A percentile compares a stretch with the other conserved stretches of the same genome.
These are phyloP conservation scores for Leccinum arenicola DNA, from an alignment of 768 basidiomycete species.

Conservation along the genomic window DNA sequence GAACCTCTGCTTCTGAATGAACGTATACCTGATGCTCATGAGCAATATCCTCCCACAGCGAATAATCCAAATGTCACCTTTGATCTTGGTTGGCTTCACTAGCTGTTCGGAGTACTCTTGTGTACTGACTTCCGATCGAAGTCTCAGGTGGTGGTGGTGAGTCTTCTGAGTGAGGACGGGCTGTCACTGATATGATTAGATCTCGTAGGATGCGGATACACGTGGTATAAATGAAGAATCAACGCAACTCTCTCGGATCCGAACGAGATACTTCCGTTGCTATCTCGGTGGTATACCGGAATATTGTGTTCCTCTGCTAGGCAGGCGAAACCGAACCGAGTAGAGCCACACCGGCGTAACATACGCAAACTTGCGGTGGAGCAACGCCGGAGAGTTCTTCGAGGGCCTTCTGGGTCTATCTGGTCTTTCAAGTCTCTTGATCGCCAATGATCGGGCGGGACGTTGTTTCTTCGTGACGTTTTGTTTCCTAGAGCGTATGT, in stretches of 20 bases:
- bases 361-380: neutral
- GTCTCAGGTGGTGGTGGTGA: neutral
- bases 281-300: neutral
- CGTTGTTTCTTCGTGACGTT: neutral
- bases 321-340: neutral
- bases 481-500: neutral
- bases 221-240: neutral
- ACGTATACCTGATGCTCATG: neutral
- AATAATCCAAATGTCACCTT: neutral
- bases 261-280: neutral
- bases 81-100: neutral
- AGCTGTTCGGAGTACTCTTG: neutral
- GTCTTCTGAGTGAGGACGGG: neutral
- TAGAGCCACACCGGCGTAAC: too few relatives aligned
- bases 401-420: neutral
- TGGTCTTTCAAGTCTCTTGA: neutral
- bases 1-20: neutral
- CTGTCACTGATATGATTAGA: conserved; percentile 3
- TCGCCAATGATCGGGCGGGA: too few relatives aligned
- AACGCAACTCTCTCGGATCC: neutral
- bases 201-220: neutral
- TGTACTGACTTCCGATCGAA: neutral
- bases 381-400: neutral
- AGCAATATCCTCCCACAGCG: neutral
- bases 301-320: neutral